Conservation (phyloP, 163 green algal species). For the Chlorella variabilis region DNA sequence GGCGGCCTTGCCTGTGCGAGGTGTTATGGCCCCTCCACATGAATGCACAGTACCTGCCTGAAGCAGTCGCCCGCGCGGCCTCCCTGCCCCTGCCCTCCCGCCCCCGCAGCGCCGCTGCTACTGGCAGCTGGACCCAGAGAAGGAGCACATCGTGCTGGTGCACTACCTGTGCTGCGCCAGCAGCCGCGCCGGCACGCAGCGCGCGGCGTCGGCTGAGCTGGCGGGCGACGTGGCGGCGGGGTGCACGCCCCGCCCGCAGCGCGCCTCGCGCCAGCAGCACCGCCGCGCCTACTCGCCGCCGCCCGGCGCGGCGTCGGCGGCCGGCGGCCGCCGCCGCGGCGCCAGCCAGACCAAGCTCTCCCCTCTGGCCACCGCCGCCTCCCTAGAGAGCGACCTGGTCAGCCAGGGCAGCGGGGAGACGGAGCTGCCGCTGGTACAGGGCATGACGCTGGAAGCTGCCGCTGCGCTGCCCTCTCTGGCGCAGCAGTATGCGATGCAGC, state of each 20-base stretch:
- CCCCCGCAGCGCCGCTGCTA: slow-evolving; percentile 77
- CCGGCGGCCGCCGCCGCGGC: not conserved
- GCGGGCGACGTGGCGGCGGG: not conserved
- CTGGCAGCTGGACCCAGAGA: slow-evolving; percentile 70
- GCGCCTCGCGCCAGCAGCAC: not conserved
- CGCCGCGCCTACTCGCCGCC: slow-evolving; percentile 14
- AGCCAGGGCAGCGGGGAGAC: not conserved
- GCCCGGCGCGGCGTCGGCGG: not conserved
- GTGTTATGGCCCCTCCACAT: no score
- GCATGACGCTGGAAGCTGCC: not conserved
- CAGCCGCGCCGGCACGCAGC: slow-evolving; percentile 13
- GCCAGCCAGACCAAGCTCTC: slow-evolving; percentile 1
- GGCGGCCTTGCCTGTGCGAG: no score
- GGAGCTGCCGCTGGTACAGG: slow-evolving; percentile 2
- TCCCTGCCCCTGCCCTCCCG: not conserved
- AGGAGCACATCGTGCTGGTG: slow-evolving; percentile 72
- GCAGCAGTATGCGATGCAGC: slow-evolving; percentile 7
- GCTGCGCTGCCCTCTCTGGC: slow-evolving; percentile 15
- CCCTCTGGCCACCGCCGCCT: not conserved
- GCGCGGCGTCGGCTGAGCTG: not conserved
- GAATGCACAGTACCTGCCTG: no score
- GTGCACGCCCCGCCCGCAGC: not conserved
- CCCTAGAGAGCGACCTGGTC: not conserved
- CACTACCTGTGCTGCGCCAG: slow-evolving; percentile 64
- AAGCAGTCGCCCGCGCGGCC: not conserved